Conservation (phyloP, 352 stramenopile species). For the Globisporangium ultimum region DNA sequence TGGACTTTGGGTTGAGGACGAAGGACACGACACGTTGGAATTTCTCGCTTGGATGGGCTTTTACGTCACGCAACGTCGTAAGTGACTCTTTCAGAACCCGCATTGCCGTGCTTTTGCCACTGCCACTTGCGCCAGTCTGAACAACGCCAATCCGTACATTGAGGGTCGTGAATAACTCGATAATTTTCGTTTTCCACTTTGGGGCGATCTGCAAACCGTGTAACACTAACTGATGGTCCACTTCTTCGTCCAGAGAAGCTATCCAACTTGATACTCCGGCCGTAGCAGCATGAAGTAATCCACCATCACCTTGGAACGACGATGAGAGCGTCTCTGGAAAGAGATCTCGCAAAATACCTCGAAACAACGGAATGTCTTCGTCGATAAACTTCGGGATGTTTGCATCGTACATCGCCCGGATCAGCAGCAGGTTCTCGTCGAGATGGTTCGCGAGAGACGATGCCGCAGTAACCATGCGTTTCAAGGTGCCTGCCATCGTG, state of each 20-base stretch:
- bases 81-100: slow-evolving; percentile 47
- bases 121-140: slow-evolving; percentile 67
- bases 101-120: slow-evolving; percentile 63
- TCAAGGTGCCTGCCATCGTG: slow-evolving; percentile 69
- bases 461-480: slow-evolving; percentile 22
- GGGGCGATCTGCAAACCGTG: slow-evolving; percentile 58
- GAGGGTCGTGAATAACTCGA: slow-evolving; percentile 91
- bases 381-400: slow-evolving; percentile 92
- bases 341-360: slow-evolving; percentile 85
- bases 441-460: slow-evolving; percentile 16
- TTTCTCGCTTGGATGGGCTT: slow-evolving; percentile 37
- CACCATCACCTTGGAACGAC: background rate
- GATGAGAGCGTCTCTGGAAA: slow-evolving; percentile 56
- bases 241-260: slow-evolving; percentile 60
- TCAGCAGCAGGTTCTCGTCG: slow-evolving; percentile 84
- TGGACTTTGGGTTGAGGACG: slow-evolving; percentile 77
- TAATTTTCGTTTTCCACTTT: slow-evolving; percentile 83
- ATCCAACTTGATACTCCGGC: slow-evolving; percentile 33
- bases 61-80: slow-evolving; percentile 42
- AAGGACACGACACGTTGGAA: slow-evolving; percentile 61
- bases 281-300: background rate
- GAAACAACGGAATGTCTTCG: slow-evolving; percentile 87
- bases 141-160: slow-evolving; percentile 89
- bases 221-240: slow-evolving; percentile 66
- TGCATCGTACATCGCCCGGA: slow-evolving; percentile 91